Evolutionary conservation across 768 basidiomycete genomes (phyloP).

Genomic region (Panaeolus papilionaceus): DNA sequence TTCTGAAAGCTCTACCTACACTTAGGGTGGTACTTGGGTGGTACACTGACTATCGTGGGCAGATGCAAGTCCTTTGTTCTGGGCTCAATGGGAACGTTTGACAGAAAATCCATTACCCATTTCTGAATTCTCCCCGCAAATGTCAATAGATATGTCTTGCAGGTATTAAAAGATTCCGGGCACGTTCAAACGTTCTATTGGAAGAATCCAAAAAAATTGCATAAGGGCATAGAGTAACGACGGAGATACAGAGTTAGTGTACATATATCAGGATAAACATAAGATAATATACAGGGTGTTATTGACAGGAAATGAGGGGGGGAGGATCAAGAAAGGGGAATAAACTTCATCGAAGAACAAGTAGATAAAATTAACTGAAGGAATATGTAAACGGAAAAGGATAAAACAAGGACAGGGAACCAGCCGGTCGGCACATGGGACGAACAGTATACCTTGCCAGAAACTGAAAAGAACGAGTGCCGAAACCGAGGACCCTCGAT

Average conservation of each 20-base stretch:
- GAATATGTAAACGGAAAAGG: constrained; percentile 12
- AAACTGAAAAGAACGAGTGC: constrained; percentile 15
- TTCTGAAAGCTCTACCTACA: neutral
- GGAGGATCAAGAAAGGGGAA: constrained; percentile 3
- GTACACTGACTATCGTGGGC: constrained; percentile 7
- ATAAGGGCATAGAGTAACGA: constrained; percentile 3
- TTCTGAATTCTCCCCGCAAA: constrained; percentile 7
- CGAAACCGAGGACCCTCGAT: constrained; percentile 14
- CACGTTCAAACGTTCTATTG: constrained; percentile 12
- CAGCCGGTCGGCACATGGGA: constrained; percentile 13
- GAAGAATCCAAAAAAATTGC: constrained; percentile 12
- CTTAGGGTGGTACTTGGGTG: neutral
- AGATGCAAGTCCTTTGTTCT: constrained; percentile 9
- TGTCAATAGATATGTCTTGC: neutral
- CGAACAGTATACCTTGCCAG: constrained; percentile 5
- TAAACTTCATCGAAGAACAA: constrained; percentile 14
- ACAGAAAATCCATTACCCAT: constrained; percentile 6
- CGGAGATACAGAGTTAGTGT: constrained; percentile 10
- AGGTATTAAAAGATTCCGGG: neutral
- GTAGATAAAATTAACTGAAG: constrained; percentile 14
- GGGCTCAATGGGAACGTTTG: constrained; percentile 12
- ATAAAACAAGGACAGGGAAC: constrained; percentile 8
- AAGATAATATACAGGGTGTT: constrained; percentile 13
- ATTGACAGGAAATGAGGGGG: constrained; percentile 8
- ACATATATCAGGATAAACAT: constrained; percentile 15